phyloP scores from a whole-genome alignment of 2,329 filamentous ascomycete genomes.

The Diaporthe vexans region DNA sequence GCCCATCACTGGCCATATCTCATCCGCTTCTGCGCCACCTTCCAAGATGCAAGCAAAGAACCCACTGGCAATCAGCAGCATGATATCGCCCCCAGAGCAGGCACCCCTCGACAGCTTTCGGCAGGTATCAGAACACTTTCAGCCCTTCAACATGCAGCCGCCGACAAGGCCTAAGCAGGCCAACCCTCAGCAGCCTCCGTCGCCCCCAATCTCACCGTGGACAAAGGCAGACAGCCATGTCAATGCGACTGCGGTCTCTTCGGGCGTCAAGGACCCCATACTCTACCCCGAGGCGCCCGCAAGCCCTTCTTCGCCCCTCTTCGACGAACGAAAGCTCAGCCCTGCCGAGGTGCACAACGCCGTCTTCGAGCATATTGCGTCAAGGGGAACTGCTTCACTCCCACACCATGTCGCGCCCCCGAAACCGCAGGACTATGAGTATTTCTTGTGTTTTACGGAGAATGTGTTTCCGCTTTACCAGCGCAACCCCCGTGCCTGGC shows the following conservation, averaged over 20 bases:
- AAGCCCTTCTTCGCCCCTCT: slow-evolving; percentile 63
- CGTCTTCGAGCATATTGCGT: slow-evolving; percentile 64
- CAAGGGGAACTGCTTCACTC: slow-evolving; percentile 58
- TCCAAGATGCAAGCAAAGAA: slow-evolving; percentile 53
- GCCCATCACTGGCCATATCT: neutral
- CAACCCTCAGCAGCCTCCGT: slow-evolving; percentile 58
- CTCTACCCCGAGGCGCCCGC: slow-evolving; percentile 66
- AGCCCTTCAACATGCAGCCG: slow-evolving; percentile 46
- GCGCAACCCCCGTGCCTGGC: slow-evolving; percentile 61
- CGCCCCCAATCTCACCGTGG: slow-evolving; percentile 71
- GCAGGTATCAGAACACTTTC: slow-evolving; percentile 24
- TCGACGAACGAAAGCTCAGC: slow-evolving; percentile 59
- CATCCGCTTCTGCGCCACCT: neutral
- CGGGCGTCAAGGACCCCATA: slow-evolving; percentile 66
- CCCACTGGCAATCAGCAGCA: slow-evolving; percentile 64
- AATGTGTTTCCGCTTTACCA: slow-evolving; percentile 63
- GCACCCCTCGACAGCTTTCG: slow-evolving; percentile 66
- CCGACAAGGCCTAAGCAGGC: slow-evolving; percentile 43
- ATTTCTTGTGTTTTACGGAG: slow-evolving; percentile 66
- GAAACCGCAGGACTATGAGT: slow-evolving; percentile 65
- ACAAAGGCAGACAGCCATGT: slow-evolving; percentile 56
- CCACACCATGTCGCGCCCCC: slow-evolving; percentile 56
- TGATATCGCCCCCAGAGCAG: slow-evolving; percentile 72
- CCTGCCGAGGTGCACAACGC: slow-evolving; percentile 54
- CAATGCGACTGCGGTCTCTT: slow-evolving; percentile 46